Base-by-base conservation (phyloP, 192 early-diverging fungal species). In the Allomyces macrogynus region DNA sequence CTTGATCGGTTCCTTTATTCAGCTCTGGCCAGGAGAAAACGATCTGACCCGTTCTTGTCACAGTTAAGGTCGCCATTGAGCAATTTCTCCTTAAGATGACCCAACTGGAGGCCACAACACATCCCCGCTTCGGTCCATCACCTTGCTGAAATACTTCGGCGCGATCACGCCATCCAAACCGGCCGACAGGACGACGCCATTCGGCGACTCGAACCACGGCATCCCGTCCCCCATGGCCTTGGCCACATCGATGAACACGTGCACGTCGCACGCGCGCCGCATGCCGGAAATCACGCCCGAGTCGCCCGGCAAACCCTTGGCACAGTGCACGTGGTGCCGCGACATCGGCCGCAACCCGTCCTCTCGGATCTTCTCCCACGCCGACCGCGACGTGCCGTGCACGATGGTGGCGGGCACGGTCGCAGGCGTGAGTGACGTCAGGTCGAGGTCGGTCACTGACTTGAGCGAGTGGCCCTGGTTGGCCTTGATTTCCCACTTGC, bases 391-490 rank as follows among this genome's bases (percentile, higher is more conserved):
- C 12, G 49, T 57, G 16, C 49, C 49, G 5, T 57, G 49, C 49
- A 57, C 49, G 16, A 57, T 16, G 16, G 20, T 11, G 10, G 1
- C 14, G 12, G 63, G 43, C 10, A 26, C 63, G 43, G 27, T 27
- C 16, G 5, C 24, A 14, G 10, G 5, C 10, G 27, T 23, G 27
- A 64, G 20, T 24, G 23, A 10, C 5, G n/a, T 44, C 24, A 64
- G 43, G 27, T 24, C 43, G 18, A 64, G 27, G 22, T 64, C 63
- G 20, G 22, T 27, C 63, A 64, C 63, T 3, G 22, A 20, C 25
- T 24, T 16, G 24, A 64, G 26, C 63, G 63, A 64, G 27, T 64
- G 63, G 23, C 63, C 63, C 63, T 64, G 63, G 63, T 64, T 64
- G 23, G 63, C 63, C 27, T 27, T 64, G 63, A 64, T 64, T 10